A percentile compares a stretch with the other conserved stretches of the same genome.
Evolutionary conservation across 176 grass and related monocot species (phyloP).

Genomic region (Melocanna baccifera): DNA sequence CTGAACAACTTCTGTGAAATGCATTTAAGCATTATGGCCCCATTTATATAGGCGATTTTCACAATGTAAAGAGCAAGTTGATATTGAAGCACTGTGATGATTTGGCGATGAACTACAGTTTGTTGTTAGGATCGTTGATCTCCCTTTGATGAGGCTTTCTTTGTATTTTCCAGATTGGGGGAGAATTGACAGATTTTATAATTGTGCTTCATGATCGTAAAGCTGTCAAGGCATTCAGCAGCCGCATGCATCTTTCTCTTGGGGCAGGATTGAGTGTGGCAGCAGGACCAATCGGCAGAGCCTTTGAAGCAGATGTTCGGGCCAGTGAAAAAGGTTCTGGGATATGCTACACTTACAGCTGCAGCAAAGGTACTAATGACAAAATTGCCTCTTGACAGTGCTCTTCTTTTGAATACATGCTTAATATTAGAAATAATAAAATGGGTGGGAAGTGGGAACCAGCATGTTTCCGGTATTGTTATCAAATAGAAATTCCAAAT

Average conservation of each 20-base stretch:
- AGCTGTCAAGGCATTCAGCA: conserved; percentile 79
- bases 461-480: not conserved
- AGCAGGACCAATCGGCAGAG: conserved; percentile 84
- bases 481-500: not conserved
- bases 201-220: conserved; percentile 77
- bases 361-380: conserved; percentile 77
- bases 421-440: not conserved
- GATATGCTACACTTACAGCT: conserved; percentile 94
- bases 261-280: conserved; percentile 85
- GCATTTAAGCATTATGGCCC: not conserved
- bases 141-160: conserved; percentile 10
- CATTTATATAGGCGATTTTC: not conserved
- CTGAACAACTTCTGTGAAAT: not conserved
- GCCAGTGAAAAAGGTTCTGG: conserved; percentile 80
- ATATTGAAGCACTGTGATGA: not conserved
- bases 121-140: not conserved
- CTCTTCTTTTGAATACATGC: not conserved
- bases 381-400: not conserved
- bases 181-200: conserved; percentile 88
- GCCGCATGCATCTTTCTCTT: conserved; percentile 79
- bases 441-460: not conserved
- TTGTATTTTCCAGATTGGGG: conserved; percentile 63
- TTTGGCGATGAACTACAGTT: not conserved
- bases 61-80: not conserved
- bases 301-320: conserved; percentile 85